Base-by-base conservation (phyloP, 148 eudicot species). In the Beta vulgaris region DNA sequence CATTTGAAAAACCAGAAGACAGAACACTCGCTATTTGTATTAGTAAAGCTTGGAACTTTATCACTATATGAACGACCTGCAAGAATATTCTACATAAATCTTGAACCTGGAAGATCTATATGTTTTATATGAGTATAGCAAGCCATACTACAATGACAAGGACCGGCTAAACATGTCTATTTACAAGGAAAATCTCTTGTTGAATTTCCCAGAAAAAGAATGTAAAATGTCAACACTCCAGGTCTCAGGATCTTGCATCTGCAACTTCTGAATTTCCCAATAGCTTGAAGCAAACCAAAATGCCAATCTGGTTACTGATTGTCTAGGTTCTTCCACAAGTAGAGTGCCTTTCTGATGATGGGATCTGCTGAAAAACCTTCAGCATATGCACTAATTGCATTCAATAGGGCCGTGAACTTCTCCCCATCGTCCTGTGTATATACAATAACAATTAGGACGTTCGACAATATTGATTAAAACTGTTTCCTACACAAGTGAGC, bases 281-380 rank as follows among this genome's bases (percentile, higher is more conserved):
- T 39, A 35, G 19, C 51, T 60, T 69, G 23, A 54, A 9, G 21
- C 5, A 29, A 53, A 66, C 59, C 32, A 58, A 29, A 6, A 10
- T 15, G 19, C 34, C 16, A 8, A 48, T 18, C 53, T 28, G 16
- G 23, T 75, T 69, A 80, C 34, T 66, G 78, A 39, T 65, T 82
- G 73, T 82, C 93, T 64, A 96, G 88, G 76, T 87, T 92, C 87
- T 91, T 80, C 99, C 99, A 96, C 86, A 96, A 69, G 79, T 89
- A 80, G 34, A 83, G 81, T 10, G 90, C 90, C 78, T 90, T 86
- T 82, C 95, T 84, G 77, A 92, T 96, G 46, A 89, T 73, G 29
- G 88, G 78, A 87, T 96, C 98, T 31, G 92, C 93, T 53, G 99
- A 96, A 83, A 85, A 91, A 60, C 99, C 99, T 84, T 96, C 97